Conservation (phyloP, 352 stramenopile genomes). For the Phytophthora pseudosyringae region DNA sequence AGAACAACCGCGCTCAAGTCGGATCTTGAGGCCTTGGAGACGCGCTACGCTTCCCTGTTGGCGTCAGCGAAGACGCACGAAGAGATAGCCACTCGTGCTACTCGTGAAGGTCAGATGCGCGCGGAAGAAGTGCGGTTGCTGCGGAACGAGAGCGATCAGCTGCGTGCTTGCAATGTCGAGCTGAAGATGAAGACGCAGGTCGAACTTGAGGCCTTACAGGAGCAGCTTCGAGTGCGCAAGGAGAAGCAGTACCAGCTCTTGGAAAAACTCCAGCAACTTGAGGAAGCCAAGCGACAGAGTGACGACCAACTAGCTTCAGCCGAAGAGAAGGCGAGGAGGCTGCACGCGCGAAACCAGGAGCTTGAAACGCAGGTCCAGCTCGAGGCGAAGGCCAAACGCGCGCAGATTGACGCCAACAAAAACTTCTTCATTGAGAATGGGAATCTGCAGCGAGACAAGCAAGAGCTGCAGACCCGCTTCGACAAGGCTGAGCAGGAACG, state of each 20-base stretch:
- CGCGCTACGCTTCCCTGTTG: slow-evolving; percentile 90
- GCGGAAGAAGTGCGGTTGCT: slow-evolving; percentile 95
- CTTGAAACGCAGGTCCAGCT: slow-evolving; percentile 96
- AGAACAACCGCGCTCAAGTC: slow-evolving; percentile 63
- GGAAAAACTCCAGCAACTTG: slow-evolving; percentile 95
- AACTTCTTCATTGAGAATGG: slow-evolving; percentile 90
- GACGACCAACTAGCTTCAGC: slow-evolving; percentile 91
- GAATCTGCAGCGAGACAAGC: slow-evolving; percentile 76
- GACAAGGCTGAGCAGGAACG: slow-evolving; percentile 93
- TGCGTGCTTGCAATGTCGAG: slow-evolving; percentile 94
- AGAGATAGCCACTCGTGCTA: slow-evolving; percentile 89
- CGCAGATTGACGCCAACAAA: slow-evolving; percentile 93
- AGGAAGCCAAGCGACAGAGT: slow-evolving; percentile 92
- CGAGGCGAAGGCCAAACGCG: slow-evolving; percentile 92
- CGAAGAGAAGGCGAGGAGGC: slow-evolving; percentile 92
- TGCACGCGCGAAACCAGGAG: slow-evolving; percentile 91
- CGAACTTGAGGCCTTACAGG: slow-evolving; percentile 95
- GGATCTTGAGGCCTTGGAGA: slow-evolving; percentile 88
- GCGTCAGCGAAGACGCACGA: slow-evolving; percentile 94
- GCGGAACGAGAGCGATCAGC: slow-evolving; percentile 88
- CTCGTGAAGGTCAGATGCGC: slow-evolving; percentile 92
- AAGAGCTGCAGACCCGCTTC: slow-evolving; percentile 83
- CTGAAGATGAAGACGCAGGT: slow-evolving; percentile 96
- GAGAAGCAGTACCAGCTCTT: slow-evolving; percentile 98
- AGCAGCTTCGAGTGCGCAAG: slow-evolving; percentile 96